phyloP scores from a whole-genome alignment of 176 grass and related monocot genomes.

The Miscanthus lutarioriparius region DNA sequence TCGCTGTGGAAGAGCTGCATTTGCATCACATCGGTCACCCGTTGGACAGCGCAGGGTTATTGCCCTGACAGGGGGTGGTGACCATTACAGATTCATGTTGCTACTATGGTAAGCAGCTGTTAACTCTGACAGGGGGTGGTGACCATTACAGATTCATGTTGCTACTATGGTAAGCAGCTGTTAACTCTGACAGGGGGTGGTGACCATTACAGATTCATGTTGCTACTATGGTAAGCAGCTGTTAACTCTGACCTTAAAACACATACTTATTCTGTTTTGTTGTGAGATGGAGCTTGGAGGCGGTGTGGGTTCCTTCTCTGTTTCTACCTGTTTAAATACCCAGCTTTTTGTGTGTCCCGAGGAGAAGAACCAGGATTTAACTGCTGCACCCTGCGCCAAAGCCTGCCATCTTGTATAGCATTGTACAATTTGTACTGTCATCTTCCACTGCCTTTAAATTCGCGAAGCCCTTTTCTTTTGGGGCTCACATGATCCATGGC shows the following conservation, averaged over 20 bases:
- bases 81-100: slow-evolving; percentile 27
- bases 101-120: slow-evolving; percentile 38
- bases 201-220: slow-evolving; percentile 28
- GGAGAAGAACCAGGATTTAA: slow-evolving; percentile 46
- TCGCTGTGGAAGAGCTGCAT: slow-evolving; percentile 9
- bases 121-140: slow-evolving; percentile 35
- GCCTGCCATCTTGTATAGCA: slow-evolving; percentile 25
- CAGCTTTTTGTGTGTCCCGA: slow-evolving; percentile 39
- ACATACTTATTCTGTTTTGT: slow-evolving; percentile 18
- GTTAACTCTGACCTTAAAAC: slow-evolving; percentile 41
- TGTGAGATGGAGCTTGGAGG: slow-evolving; percentile 26
- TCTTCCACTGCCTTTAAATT: slow-evolving; percentile 16
- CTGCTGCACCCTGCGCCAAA: slow-evolving; percentile 38
- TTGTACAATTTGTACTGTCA: slow-evolving; percentile 32
- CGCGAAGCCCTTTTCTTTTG: slow-evolving; percentile 23
- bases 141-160: slow-evolving; percentile 28
- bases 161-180: slow-evolving; percentile 35
- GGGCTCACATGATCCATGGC: slow-evolving; percentile 30
- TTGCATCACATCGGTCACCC: slow-evolving; percentile 23
- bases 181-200: slow-evolving; percentile 22
- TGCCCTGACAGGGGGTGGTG: slow-evolving; percentile 6
- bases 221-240: slow-evolving; percentile 34
- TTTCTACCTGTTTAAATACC: slow-evolving; percentile 31
- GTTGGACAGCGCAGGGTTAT: slow-evolving; percentile 25
- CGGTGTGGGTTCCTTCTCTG: slow-evolving; percentile 32